phyloP scores from a whole-genome alignment of 306 rosid genomes.

The Cucumis melo region DNA sequence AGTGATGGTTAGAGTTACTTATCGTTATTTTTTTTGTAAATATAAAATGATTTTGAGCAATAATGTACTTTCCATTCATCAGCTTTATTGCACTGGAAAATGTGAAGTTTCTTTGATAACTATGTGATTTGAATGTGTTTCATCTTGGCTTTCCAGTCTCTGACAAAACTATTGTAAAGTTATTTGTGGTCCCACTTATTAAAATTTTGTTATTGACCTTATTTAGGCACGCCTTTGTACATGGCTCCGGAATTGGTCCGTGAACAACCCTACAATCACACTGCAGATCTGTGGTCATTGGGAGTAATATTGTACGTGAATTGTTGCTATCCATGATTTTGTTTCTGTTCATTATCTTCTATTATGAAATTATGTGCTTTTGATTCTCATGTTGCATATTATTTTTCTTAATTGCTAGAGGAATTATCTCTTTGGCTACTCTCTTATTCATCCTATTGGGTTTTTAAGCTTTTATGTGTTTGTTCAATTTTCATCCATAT shows the following conservation, averaged over 20 bases:
- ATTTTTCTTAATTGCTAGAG: background rate
- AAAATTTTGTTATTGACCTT: background rate
- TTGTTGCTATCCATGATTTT: conserved; percentile 12
- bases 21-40: background rate
- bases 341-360: background rate
- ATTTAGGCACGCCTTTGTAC: conserved; percentile 85
- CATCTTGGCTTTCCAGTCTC: background rate
- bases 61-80: background rate
- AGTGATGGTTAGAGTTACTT: background rate
- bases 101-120: background rate
- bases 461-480: background rate
- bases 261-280: conserved; percentile 93
- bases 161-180: background rate
- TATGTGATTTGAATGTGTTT: background rate
- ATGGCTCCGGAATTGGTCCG: conserved; percentile 99
- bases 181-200: background rate
- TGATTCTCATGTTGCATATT: background rate
- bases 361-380: background rate
- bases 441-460: background rate
- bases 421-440: background rate
- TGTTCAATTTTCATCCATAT: background rate
- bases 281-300: conserved; percentile 97
- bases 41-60: background rate
- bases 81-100: background rate
- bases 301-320: conserved; percentile 83